Conservation (phyloP, 2,329 filamentous ascomycete genomes). For the Pezicula neosporulosa region DNA sequence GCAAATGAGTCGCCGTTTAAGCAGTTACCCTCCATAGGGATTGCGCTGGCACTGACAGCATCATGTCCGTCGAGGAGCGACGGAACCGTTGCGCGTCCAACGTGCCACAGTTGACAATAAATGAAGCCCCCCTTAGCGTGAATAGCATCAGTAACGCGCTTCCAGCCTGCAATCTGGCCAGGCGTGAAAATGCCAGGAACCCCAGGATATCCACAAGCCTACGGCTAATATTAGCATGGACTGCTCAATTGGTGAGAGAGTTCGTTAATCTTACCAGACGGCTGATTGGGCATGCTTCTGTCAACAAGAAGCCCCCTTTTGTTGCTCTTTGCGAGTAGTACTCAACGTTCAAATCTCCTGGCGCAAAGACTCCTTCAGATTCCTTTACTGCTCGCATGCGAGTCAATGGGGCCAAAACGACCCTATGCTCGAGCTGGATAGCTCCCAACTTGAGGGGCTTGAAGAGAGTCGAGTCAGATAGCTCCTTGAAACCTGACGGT, state of each 20-base stretch:
- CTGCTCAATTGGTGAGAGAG: background rate
- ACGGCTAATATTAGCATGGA: conserved; percentile 12
- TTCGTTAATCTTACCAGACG: conserved; percentile 12
- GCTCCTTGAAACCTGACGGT: conserved; percentile 12
- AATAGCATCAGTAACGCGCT: conserved; percentile 50
- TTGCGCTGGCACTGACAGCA: conserved; percentile 34
- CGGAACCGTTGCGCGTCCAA: conserved; percentile 43
- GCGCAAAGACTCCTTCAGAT: conserved; percentile 42
- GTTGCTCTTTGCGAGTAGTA: conserved; percentile 52
- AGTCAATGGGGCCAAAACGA: conserved; percentile 53
- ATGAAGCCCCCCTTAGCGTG: conserved; percentile 54
- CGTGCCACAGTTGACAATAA: conserved; percentile 55
- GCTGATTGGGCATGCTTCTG: conserved; percentile 47
- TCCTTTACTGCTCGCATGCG: conserved; percentile 44
- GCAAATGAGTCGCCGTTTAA: conserved; percentile 31
- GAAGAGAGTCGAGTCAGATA: conserved; percentile 29
- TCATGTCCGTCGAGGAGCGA: conserved; percentile 28
- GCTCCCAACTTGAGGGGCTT: conserved; percentile 34
- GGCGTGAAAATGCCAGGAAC: conserved; percentile 51
- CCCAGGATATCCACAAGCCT: conserved; percentile 41
- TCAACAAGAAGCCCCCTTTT: conserved; percentile 49
- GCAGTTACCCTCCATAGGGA: conserved; percentile 32
- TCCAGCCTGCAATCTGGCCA: conserved; percentile 51
- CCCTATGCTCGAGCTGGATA: conserved; percentile 38
- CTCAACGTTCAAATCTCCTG: conserved; percentile 36